Evolutionary conservation across 129 eudicot species (phyloP), one percentile per base, ranked within the genome.

Genomic region (Artemisia tridentata): DNA sequence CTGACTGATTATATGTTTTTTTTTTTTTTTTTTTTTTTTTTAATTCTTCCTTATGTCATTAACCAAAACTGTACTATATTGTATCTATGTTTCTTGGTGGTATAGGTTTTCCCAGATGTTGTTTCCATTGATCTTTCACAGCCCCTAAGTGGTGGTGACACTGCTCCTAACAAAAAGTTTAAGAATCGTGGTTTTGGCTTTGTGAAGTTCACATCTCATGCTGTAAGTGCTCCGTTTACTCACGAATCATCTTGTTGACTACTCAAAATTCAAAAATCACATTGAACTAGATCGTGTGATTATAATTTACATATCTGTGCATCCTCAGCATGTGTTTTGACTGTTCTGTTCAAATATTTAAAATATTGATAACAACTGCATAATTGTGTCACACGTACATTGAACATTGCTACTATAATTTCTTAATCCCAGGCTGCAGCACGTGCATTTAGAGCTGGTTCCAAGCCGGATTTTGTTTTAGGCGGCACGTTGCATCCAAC

Each of bases 111-210:
- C 68, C 86, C 90, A 21, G 97, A 91, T 68, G 84, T 88, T 78
- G 87, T 78, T 55, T 91, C 96, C 10, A 66, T 88, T 78, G 88
- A 88, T 68, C 96, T 91, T 70, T 80, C 87, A 23, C 76, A 75
- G 75, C 78, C 81, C 50, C 55, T 19, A 63, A 73, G 53, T 66
- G 75, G 78, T 66, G 77, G 84, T 73, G 88, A 85, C 52, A 61
- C 67, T 17, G 51, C 60, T 65, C 74, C 79, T 18, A 78, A 82
- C 48, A 84, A 88, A 72, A 91, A 86, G 72, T 73, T 76, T 48
- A 88, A 72, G 56, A 91, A 91, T 72, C 96, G 96, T 27, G 97
- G 97, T 58, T 91, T 91, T 75, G 97, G 81, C 62, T 86, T 91
- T 61, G 97, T 88, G 63, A 86, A 84, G 75, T 91, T 91, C 77